phyloP scores from a whole-genome alignment of 768 basidiomycete genomes.

The Russula ochroleuca region DNA sequence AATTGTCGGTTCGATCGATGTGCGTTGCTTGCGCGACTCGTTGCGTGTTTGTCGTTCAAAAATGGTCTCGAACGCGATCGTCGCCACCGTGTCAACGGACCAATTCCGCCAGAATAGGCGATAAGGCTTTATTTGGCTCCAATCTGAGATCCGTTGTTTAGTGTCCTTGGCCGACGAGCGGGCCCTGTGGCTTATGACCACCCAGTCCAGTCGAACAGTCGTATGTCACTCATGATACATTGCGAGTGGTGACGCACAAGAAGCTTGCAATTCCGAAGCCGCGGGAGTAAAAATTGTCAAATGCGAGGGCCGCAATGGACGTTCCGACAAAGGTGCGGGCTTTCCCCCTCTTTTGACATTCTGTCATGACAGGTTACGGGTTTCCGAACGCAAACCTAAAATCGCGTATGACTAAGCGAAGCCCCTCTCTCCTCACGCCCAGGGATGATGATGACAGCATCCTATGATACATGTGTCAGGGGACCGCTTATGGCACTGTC shows the following conservation, averaged over 20 bases:
- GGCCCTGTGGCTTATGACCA: not conserved
- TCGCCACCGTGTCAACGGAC: constrained; percentile 4
- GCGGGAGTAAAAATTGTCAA: constrained; percentile 5
- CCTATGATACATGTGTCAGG: not conserved
- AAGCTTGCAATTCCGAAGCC: not conserved
- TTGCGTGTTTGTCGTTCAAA: constrained; percentile 5
- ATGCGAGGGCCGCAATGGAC: not conserved
- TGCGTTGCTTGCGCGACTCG: constrained; percentile 10
- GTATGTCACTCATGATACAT: not conserved
- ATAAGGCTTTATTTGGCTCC: constrained; percentile 1
- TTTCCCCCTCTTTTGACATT: too few relatives aligned
- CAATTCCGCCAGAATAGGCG: constrained; percentile 1
- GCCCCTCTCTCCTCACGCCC: not conserved
- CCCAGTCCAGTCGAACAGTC: not conserved
- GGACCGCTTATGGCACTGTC: not conserved
- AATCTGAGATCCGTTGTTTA: constrained; percentile 22
- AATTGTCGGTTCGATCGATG: constrained; percentile 13
- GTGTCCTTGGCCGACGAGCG: not conserved
- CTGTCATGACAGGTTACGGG: too few relatives aligned
- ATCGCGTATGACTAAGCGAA: constrained; percentile 9
- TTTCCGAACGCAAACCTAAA: not conserved
- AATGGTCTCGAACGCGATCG: constrained; percentile 13
- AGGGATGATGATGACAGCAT: not conserved
- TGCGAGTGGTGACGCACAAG: constrained; percentile 1
- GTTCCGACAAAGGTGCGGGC: too few relatives aligned